These are phyloP conservation scores for Chloranthus sessilifolius DNA, from an alignment of 164 flowering plant species.

Conservation along the genomic window DNA sequence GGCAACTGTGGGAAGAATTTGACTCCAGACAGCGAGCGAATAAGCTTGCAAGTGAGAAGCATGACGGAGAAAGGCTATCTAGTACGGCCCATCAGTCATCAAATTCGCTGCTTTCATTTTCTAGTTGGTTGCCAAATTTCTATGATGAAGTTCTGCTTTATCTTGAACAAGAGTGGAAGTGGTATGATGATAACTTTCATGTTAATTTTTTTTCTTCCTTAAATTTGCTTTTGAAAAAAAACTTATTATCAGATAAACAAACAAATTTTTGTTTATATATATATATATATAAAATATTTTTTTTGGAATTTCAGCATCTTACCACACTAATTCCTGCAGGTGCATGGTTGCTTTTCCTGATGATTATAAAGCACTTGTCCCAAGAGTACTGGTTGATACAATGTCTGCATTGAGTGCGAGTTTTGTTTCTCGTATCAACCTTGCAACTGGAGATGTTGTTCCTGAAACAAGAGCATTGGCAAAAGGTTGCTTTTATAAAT, in stretches of 20 bases:
- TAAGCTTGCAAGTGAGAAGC: conserved; percentile 50
- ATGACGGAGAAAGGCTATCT: conserved; percentile 49
- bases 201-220: neutral
- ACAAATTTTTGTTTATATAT: no score
- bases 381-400: conserved; percentile 72
- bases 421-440: conserved; percentile 83
- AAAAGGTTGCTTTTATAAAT: conserved; percentile 50
- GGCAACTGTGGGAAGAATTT: conserved; percentile 87
- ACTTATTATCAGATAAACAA: no score
- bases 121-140: conserved; percentile 89
- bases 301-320: neutral
- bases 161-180: conserved; percentile 99
- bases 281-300: no score
- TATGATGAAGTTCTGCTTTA: conserved; percentile 90
- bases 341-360: conserved; percentile 92
- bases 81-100: conserved; percentile 37
- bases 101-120: conserved; percentile 40
- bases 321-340: conserved; percentile 42
- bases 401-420: conserved; percentile 60
- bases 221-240: no score
- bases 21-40: conserved; percentile 50
- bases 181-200: conserved; percentile 40
- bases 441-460: conserved; percentile 86
- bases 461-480: conserved; percentile 87
- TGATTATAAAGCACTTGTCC: conserved; percentile 80